A percentile compares a stretch with the other conserved stretches of the same genome.
These are phyloP conservation scores for Mycosphaerelloides madeirae DNA, from an alignment of 2,329 filamentous ascomycete species.

Conservation along the genomic window DNA sequence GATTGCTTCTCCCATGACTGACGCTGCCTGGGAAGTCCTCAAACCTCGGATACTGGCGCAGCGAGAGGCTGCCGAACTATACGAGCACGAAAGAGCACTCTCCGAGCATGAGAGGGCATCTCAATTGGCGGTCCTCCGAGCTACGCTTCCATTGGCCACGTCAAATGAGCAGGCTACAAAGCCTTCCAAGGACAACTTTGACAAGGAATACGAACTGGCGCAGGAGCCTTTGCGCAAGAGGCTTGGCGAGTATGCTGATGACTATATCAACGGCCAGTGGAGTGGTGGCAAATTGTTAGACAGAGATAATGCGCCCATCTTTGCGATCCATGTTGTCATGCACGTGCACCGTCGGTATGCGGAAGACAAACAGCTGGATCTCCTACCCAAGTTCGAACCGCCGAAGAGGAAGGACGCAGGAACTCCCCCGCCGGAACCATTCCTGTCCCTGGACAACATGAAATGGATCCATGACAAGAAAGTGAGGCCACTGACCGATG, in stretches of 20 bases:
- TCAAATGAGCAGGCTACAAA: constrained; percentile 47
- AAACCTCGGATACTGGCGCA: constrained; percentile 64
- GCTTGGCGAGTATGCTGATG: constrained; percentile 64
- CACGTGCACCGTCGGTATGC: constrained; percentile 52
- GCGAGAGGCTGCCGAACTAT: constrained; percentile 58
- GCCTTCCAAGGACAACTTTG: constrained; percentile 56
- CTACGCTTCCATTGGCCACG: constrained; percentile 44
- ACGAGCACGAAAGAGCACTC: constrained; percentile 49
- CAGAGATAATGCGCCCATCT: constrained; percentile 60
- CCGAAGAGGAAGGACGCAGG: constrained; percentile 9
- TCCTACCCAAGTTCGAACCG: constrained; percentile 17
- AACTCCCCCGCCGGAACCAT: constrained; percentile 22
- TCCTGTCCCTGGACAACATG: constrained; percentile 74
- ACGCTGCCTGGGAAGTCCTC: constrained; percentile 64
- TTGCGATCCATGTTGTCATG: constrained; percentile 68
- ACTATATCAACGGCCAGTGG: constrained; percentile 64
- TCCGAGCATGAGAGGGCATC: constrained; percentile 47
- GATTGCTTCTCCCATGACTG: constrained; percentile 62
- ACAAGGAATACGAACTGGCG: constrained; percentile 65
- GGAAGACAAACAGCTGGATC: constrained; percentile 23
- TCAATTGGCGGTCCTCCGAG: constrained; percentile 38
- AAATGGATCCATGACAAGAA: constrained; percentile 79
- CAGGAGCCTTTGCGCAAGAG: constrained; percentile 63
- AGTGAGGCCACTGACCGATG: constrained; percentile 64
- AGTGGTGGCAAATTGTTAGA: constrained; percentile 58